Base-by-base conservation (phyloP, 306 rosid genomes). In the Ammopiptanthus mongolicus region DNA sequence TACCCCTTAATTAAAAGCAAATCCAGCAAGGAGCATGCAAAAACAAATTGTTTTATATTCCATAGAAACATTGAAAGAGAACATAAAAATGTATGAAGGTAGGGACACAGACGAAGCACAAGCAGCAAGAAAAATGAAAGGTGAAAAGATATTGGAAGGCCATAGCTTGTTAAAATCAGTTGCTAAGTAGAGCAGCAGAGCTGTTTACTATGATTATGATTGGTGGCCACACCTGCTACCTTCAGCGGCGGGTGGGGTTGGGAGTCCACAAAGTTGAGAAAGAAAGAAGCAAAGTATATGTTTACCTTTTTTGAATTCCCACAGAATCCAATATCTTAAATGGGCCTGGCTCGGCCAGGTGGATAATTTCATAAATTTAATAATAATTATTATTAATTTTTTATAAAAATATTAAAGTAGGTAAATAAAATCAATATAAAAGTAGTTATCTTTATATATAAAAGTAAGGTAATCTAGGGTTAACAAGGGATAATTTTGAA, bases 241-340 rank as follows among this genome's bases (percentile, higher is more conserved):
- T n/a, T 65, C 39, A 44, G 44, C 31, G 74, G 18, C 10, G 47
- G 8, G 74, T 69, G 74, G 74, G 74, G 60, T 48, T 69, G 48
- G 48, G 4, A 6, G 10, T n/a, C n/a, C n/a, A 17, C 53, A n/a
- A 47, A 47, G 53, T 47, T 47, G 19, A 13, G 19, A 47, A n/a
- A 47, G 19, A 15, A 47, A 47, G 53, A 47, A 17, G 2, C 53
- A 47, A 47, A 37, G 14, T 69, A 31, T 31, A 31, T 31, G 47
- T 11, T 76, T 46, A 34, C 12, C 63, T 58, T 64, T 37, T 28
- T 18, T 6, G 29, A 78, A 41, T 58, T 47, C 57, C 44, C 8
- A 3, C 3, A 19, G 4, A 19, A 13, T 50, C 52, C 23, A 19
- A 48, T 8, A 33, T 48, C 39, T 13, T 15, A 62, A 53, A 50